phyloP scores from a whole-genome alignment of 2,329 filamentous ascomycete species.

The Beauveria pseudobassiana region DNA sequence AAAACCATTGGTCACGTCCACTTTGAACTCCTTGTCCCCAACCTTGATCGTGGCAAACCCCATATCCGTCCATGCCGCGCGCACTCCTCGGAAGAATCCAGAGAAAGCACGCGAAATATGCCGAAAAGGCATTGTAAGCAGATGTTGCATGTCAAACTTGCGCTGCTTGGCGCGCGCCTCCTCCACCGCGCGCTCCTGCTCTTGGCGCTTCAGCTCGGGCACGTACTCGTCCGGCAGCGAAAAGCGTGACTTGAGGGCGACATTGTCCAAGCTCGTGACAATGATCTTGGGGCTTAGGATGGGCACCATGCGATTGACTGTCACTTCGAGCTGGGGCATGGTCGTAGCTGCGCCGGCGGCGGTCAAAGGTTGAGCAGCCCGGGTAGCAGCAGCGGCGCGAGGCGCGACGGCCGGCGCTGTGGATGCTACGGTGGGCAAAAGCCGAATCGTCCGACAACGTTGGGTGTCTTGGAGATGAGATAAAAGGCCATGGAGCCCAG shows the following conservation, averaged over 20 bases:
- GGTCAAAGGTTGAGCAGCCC: conserved; percentile 8
- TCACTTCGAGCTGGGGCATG: conserved; percentile 44
- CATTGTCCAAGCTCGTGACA: conserved; percentile 26
- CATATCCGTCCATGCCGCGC: conserved; percentile 46
- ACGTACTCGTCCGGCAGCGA: conserved; percentile 31
- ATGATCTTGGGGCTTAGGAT: conserved; percentile 37
- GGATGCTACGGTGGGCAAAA: conserved; percentile 34
- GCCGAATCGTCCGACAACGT: conserved; percentile 52
- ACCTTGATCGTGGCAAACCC: conserved; percentile 47
- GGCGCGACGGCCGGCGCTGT: background rate
- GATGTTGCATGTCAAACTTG: conserved; percentile 46
- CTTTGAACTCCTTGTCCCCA: conserved; percentile 43
- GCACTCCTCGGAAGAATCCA: conserved; percentile 37
- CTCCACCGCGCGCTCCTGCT: conserved; percentile 29
- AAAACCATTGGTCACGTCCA: conserved; percentile 51
- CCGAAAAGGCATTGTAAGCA: conserved; percentile 52
- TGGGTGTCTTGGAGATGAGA: conserved; percentile 49
- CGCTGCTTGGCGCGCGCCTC: conserved; percentile 30
- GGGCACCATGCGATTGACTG: conserved; percentile 42
- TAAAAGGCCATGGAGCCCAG: conserved; percentile 54
- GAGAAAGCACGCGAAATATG: conserved; percentile 35
- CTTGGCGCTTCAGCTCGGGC: conserved; percentile 25
- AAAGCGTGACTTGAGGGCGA: conserved; percentile 30
- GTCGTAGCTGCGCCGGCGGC: conserved; percentile 13
- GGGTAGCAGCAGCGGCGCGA: conserved; percentile 13